Evolutionary conservation across 139 green algal species (phyloP).

Genomic region (Coccomyxa sp.): DNA sequence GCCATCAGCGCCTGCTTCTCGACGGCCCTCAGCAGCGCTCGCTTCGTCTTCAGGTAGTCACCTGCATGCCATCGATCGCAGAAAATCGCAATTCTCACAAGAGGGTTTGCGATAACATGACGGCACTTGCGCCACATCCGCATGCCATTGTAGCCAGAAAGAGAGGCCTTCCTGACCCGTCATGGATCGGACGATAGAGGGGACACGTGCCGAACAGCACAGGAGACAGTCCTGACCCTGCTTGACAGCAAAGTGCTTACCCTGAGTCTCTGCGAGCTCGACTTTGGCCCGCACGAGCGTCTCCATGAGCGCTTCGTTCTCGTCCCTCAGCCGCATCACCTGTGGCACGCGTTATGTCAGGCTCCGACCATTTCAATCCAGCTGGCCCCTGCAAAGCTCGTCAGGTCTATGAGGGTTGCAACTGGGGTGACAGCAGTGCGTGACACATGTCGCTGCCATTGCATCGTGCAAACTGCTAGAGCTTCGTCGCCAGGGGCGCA

Average conservation of each 20-base stretch:
- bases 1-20: conserved; percentile 33
- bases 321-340: conserved; percentile 38
- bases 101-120: no score
- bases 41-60: conserved; percentile 41
- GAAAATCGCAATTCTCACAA: no score
- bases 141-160: background rate
- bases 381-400: background rate
- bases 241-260: background rate
- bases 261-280: conserved; percentile 45
- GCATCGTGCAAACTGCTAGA: background rate
- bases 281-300: conserved; percentile 54
- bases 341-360: conserved; percentile 1
- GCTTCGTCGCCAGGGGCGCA: no score
- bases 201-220: no score
- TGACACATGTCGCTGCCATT: background rate
- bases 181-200: background rate
- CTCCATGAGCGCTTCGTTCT: conserved; percentile 56
- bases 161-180: background rate
- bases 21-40: conserved; percentile 30
- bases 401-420: background rate
- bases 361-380: background rate
- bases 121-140: no score
- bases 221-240: background rate
- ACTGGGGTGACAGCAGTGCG: background rate
- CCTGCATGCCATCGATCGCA: conserved; percentile 9